A percentile compares a stretch with the other conserved stretches of the same genome.
phyloP scores from a whole-genome alignment of 805 yeast genomes.

The Ogataea pignaliae region DNA sequence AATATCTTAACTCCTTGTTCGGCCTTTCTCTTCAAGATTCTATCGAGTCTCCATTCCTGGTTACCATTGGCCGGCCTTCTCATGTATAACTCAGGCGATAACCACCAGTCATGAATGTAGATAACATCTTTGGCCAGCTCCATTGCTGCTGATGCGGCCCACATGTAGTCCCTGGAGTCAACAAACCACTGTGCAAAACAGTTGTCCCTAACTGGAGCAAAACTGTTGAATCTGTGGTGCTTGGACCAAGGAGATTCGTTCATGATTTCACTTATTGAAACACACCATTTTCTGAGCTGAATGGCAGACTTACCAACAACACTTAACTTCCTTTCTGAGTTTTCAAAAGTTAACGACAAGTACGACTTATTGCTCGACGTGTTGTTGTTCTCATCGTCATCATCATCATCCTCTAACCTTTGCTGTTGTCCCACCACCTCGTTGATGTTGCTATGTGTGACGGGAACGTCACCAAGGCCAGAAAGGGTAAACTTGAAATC shows the following conservation, averaged over 20 bases:
- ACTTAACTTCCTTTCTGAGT: constrained; percentile 73
- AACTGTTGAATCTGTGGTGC: constrained; percentile 74
- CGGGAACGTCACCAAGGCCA: constrained; percentile 31
- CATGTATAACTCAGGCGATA: constrained; percentile 87
- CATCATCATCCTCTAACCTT: constrained; percentile 23
- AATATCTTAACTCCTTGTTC: constrained; percentile 92
- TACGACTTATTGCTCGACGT: constrained; percentile 37
- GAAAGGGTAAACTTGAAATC: constrained; percentile 56
- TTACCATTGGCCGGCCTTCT: constrained; percentile 94
- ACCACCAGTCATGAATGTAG: constrained; percentile 98
- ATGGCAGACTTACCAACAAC: constrained; percentile 63
- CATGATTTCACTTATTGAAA: constrained; percentile 66
- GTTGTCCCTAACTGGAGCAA: constrained; percentile 85
- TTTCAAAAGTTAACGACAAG: constrained; percentile 61
- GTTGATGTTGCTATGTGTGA: constrained; percentile 13
- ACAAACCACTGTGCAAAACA: constrained; percentile 96
- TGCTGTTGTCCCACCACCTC: constrained; percentile 17
- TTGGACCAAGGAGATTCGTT: constrained; percentile 67
- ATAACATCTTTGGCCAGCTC: constrained; percentile 92
- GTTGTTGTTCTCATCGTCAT: constrained; percentile 33
- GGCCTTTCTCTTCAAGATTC: constrained; percentile 84
- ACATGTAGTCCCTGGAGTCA: constrained; percentile 86
- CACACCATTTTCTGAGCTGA: constrained; percentile 69
- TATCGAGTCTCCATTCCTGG: constrained; percentile 88
- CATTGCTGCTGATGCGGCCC: constrained; percentile 92